Conservation (phyloP, 2,329 filamentous ascomycete genomes). For the Fusarium succisae region DNA sequence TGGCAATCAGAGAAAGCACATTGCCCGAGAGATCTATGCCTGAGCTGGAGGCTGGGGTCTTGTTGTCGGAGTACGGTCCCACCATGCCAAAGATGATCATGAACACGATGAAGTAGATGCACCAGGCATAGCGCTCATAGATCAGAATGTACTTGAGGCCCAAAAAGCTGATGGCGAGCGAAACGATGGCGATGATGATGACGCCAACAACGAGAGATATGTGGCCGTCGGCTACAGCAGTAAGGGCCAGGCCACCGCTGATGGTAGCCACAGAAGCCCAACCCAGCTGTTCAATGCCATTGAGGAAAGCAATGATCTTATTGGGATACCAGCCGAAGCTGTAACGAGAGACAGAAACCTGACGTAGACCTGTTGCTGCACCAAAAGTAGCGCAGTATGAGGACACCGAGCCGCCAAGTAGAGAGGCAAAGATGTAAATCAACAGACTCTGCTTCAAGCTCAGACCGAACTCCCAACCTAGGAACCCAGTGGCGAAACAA, state of each 20-base stretch:
- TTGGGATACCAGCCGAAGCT: conserved; percentile 13
- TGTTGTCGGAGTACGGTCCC: neutral
- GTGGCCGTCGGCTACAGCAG: neutral
- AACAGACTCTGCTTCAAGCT: conserved; percentile 11
- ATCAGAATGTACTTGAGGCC: conserved; percentile 7
- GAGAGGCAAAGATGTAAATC: neutral
- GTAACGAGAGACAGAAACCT: conserved; percentile 1
- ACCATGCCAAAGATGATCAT: conserved; percentile 10
- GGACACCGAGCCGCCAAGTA: neutral
- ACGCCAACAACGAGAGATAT: conserved; percentile 4
- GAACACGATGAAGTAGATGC: neutral
- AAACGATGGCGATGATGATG: conserved; percentile 4
- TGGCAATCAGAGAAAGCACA: neutral
- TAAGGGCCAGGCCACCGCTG: conserved; percentile 1
- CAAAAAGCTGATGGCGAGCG: conserved; percentile 6
- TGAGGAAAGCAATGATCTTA: conserved; percentile 7
- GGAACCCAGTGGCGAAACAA: conserved; percentile 5
- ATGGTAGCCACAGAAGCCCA: conserved; percentile 13
- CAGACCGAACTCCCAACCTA: conserved; percentile 6
- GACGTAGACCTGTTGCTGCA: neutral
- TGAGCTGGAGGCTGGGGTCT: neutral
- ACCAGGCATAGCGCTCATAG: conserved; percentile 6
- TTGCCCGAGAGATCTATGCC: neutral
- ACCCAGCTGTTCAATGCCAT: conserved; percentile 1
- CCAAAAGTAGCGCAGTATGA: conserved; percentile 8